Evolutionary conservation across 306 rosid genomes (phyloP).

Genomic region (Quillaja saponaria): DNA sequence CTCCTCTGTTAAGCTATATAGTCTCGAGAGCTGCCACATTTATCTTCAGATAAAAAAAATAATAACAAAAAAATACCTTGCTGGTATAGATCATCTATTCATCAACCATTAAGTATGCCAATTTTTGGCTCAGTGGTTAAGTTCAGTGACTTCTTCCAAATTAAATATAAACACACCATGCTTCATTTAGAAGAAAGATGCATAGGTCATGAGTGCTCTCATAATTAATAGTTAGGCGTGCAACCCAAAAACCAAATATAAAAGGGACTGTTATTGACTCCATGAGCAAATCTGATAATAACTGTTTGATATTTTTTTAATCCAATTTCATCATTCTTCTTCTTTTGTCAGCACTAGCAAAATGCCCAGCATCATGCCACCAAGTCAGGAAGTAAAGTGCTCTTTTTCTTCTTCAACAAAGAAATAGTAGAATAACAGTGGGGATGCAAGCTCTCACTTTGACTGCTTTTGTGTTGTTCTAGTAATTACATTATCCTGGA

Average conservation of each 20-base stretch:
- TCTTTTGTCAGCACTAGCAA: slow-evolving; percentile 2
- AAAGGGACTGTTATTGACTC: slow-evolving; percentile 24
- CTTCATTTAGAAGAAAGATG: too few species aligned
- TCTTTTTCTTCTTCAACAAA: background rate
- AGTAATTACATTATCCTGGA: too few species aligned
- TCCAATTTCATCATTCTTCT: background rate
- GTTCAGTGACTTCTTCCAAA: too few species aligned
- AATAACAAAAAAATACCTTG: too few species aligned
- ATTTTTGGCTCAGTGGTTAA: too few species aligned
- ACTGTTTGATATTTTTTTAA: background rate
- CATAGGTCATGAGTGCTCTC: slow-evolving; percentile 8
- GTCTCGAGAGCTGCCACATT: too few species aligned
- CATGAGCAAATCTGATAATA: background rate
- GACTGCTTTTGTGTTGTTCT: too few species aligned
- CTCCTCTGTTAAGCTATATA: too few species aligned
- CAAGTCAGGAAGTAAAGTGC: background rate
- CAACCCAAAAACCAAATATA: slow-evolving; percentile 14
- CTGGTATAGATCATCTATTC: too few species aligned
- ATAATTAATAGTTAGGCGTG: slow-evolving; percentile 38
- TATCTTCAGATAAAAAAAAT: too few species aligned
- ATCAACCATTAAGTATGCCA: too few species aligned
- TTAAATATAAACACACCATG: too few species aligned
- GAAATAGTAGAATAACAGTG: background rate
- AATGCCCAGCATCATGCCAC: slow-evolving; percentile 30
- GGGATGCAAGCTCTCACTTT: background rate